Conservation (phyloP, 2,329 filamentous ascomycete genomes). For the Daldinia sp. region DNA sequence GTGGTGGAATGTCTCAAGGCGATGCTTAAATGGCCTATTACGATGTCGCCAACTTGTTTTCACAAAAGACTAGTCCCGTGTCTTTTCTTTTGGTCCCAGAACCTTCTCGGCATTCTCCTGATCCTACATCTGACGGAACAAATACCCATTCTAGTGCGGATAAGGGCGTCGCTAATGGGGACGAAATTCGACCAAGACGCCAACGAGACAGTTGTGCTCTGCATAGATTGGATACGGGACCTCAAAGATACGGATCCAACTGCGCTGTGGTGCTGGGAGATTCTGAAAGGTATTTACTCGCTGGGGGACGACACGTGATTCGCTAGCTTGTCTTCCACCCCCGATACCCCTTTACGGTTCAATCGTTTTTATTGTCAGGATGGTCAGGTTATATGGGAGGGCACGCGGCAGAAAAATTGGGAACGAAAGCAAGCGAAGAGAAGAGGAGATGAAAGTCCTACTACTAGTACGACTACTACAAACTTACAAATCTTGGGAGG, state of each 20-base stretch:
- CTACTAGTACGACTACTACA: neutral
- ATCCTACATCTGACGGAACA: slow-evolving; percentile 63
- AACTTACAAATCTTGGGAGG: neutral
- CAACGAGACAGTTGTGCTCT: slow-evolving; percentile 58
- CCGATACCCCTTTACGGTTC: slow-evolving; percentile 1
- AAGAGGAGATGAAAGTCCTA: too few species aligned
- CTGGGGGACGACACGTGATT: slow-evolving; percentile 45
- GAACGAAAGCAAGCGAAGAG: slow-evolving; percentile 8
- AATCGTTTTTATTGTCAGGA: neutral
- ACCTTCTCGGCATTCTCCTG: slow-evolving; percentile 65
- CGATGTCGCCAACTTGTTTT: slow-evolving; percentile 63
- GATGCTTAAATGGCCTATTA: slow-evolving; percentile 67
- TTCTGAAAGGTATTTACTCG: slow-evolving; percentile 57
- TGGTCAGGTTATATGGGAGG: slow-evolving; percentile 5
- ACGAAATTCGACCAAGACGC: slow-evolving; percentile 60
- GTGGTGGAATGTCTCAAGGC: slow-evolving; percentile 65
- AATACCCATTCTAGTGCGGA: slow-evolving; percentile 58
- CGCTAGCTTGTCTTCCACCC: neutral
- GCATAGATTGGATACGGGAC: slow-evolving; percentile 68
- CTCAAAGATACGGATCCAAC: slow-evolving; percentile 62
- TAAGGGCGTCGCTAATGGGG: slow-evolving; percentile 59
- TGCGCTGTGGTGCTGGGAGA: slow-evolving; percentile 64
- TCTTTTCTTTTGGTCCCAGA: slow-evolving; percentile 69
- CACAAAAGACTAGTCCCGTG: slow-evolving; percentile 67
- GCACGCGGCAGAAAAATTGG: slow-evolving; percentile 22